Base-by-base conservation (phyloP, 495 filamentous ascomycete species). In the Astrothelium subdiscretum region DNA sequence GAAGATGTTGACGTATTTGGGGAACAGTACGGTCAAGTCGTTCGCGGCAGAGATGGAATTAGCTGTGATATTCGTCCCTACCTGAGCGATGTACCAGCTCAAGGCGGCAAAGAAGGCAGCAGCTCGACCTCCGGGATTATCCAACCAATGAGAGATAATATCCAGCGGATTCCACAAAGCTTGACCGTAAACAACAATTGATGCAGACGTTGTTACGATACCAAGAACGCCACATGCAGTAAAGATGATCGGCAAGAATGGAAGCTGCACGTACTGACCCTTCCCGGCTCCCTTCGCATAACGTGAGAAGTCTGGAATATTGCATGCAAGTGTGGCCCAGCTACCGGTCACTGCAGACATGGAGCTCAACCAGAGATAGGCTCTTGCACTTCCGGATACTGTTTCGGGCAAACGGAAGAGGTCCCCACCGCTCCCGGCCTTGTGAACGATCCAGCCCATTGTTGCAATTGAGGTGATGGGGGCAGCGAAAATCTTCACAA, bases 41-140 rank as follows among this genome's bases (percentile, higher is more conserved):
- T 88, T 87, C 26, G 85, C 82, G 11, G 79, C 82, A 12, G 80
- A 84, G 59, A 87, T 78, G 20, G 81, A 81, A 65, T 88, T 88
- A 32, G 84, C 84, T 0, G 83, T 85, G 64, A 88, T 79, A 70
- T 88, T 87, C 61, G 67, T 65, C 31, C 68, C 66, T 2, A 69
- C 32, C 10, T 70, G 69, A 52, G 65, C 60, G 64, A 71, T 66
- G 48, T 70, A 72, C 76, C 78, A 77, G 58, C 72, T 72, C 60
- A 77, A 74, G 8, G 76, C 77, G 15, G 71, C 71, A 24, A 73
- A 78, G 38, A 78, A 69, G n/a, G 68, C 66, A 31, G 61, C 64
- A 57, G 65, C 65, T 20, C 70, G 66, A 27, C 66, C 66, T 32
- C 44, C 59, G 24, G 64, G 66, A 38, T 62, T 58, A n/a, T 58